These are phyloP conservation scores for Tardiomyces depauwii DNA, from an alignment of 1,139 yeast genomes.

Conservation along the genomic window DNA sequence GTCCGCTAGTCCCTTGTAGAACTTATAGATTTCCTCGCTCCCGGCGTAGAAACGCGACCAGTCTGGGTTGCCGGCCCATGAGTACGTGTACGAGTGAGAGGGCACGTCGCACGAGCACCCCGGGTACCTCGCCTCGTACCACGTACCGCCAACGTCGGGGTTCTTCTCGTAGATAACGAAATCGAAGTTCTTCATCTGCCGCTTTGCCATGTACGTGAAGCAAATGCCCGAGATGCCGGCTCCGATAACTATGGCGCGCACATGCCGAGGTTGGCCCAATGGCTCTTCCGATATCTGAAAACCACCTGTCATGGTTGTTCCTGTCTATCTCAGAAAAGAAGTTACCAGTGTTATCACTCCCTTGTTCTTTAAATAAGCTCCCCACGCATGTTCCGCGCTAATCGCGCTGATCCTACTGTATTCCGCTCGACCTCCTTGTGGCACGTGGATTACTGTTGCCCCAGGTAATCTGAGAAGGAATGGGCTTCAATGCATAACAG, in stretches of 20 bases:
- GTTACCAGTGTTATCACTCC: too few relatives aligned
- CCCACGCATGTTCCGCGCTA: too few relatives aligned
- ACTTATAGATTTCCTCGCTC: conserved; percentile 14
- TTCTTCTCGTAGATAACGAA: conserved; percentile 15
- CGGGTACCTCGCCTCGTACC: conserved; percentile 18
- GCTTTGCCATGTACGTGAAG: conserved; percentile 9
- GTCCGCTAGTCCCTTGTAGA: conserved; percentile 13
- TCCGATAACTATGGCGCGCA: conserved; percentile 20
- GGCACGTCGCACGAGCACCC: conserved; percentile 22
- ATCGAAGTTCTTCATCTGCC: conserved; percentile 8
- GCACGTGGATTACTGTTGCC: too few relatives aligned
- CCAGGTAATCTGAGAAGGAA: too few relatives aligned
- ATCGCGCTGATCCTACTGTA: too few relatives aligned
- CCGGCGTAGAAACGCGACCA: conserved; percentile 17
- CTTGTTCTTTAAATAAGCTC: too few relatives aligned
- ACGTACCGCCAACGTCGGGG: conserved; percentile 18
- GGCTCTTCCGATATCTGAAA: too few relatives aligned
- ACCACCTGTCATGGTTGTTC: too few relatives aligned
- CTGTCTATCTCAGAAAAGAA: too few relatives aligned
- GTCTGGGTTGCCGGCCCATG: conserved; percentile 19
- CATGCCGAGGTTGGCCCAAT: too few relatives aligned
- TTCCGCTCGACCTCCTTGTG: too few relatives aligned
- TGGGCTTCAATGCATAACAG: too few relatives aligned
- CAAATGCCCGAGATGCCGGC: conserved; percentile 30
- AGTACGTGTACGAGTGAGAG: conserved; percentile 17